Conservation (phyloP, 1,284 basidiomycete species). For the Mycosarcoma maydis region DNA sequence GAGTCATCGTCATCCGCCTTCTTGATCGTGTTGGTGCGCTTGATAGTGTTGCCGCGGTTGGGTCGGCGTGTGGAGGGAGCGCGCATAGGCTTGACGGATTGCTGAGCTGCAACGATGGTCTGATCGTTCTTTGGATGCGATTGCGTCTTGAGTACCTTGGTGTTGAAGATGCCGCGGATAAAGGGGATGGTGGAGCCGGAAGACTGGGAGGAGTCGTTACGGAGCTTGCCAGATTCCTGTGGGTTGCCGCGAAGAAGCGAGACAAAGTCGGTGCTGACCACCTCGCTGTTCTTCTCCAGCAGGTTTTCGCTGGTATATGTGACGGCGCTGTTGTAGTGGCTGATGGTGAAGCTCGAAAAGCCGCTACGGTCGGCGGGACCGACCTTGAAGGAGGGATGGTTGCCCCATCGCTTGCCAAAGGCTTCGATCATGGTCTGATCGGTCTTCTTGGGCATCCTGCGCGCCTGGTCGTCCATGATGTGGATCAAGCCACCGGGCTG, state of each 20-base stretch:
- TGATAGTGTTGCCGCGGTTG: constrained; percentile 52
- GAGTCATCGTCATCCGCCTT: constrained; percentile 72
- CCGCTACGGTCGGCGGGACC: constrained; percentile 74
- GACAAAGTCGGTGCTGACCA: constrained; percentile 91
- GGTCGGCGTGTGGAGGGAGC: constrained; percentile 74
- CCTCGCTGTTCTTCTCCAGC: constrained; percentile 87
- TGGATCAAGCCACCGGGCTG: constrained; percentile 89
- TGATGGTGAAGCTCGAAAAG: constrained; percentile 86
- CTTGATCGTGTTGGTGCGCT: constrained; percentile 65
- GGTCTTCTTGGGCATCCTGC: constrained; percentile 85
- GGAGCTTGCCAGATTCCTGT: constrained; percentile 58
- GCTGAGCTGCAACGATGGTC: constrained; percentile 91
- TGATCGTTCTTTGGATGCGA: constrained; percentile 90
- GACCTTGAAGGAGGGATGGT: constrained; percentile 81
- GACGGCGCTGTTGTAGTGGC: constrained; percentile 89
- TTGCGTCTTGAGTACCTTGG: constrained; percentile 86
- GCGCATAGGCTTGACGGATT: constrained; percentile 90
- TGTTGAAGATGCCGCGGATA: constrained; percentile 86
- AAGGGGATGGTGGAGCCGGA: constrained; percentile 73
- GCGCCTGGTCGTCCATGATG: constrained; percentile 96
- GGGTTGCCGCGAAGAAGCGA: constrained; percentile 79
- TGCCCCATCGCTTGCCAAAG: constrained; percentile 91
- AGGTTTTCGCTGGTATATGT: constrained; percentile 90
- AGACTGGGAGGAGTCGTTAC: constrained; percentile 35
- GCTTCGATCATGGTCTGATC: constrained; percentile 94